Evolutionary conservation across 2,329 filamentous ascomycete species (phyloP), one percentile per base, ranked within the genome.

Genomic region (Trichoderma afroharzianum): DNA sequence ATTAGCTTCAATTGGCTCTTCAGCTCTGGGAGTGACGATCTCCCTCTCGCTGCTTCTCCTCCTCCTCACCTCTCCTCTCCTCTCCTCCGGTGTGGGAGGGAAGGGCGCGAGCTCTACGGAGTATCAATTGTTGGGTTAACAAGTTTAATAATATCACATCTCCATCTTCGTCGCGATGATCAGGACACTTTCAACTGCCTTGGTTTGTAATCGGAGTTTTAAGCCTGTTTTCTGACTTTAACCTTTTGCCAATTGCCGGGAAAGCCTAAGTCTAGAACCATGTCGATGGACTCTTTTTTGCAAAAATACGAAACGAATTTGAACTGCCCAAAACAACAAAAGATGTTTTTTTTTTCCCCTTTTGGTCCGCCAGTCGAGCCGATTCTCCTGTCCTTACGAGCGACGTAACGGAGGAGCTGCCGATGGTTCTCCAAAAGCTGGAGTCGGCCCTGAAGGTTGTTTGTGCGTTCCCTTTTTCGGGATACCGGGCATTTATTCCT

Each of bases 151-250:
- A 58, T 58, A 32, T 24, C 55, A 43, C 36, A 28, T 33, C 26
- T 58, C 53, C 53, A 43, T 68, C 64, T 43, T 43, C 30, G 32
- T 32, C 26, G 64, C 33, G 32, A 43, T 36, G 33, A 47, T 43
- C 32, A 68, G 33, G 36, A 55, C 47, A 43, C 39, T 43, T 39
- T 43, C 39, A 28, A 33, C 32, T 33, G 53, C 36, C 36, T 59
- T 58, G 50, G 64, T 68, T 68, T 43, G 50, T 58, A 43, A 68
- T 47, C 64, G 64, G 64, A 68, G 53, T 68, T 58, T 67, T 66
- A 39, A 53, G 24, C 21, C 47, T 47, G 26, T 14, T 58, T 59
- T 68, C 24, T 59, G 63, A 55, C 6, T 68, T 68, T 68, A 58
- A 30, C 64, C 53, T 68, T 59, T 58, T 68, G 64, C 26, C 64